Base-by-base conservation (phyloP, 169 alveolate genomes). In the Plasmodium berghei region DNA sequence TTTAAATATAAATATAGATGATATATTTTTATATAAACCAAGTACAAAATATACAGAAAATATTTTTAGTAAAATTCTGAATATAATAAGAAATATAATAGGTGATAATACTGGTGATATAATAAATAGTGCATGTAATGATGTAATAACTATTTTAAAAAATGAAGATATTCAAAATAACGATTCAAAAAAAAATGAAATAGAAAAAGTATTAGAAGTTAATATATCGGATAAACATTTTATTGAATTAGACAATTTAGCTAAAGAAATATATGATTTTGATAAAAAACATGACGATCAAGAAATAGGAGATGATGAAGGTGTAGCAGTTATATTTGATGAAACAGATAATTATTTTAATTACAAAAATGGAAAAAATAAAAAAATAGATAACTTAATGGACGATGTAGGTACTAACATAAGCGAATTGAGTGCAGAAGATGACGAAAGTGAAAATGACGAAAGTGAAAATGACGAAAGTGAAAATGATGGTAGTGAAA, bases 51-150 rank as follows among this genome's bases (percentile, higher is more conserved):
- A 95, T 64, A 97, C 99, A 14, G 92, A 97, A 87, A 89, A 83
- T 67, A 95, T 95, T 61, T 98, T 97, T 92, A 98, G 97, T 52
- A 96, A 96, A 92, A 83, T 98, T 73, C 93, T 98, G 61, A 91
- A 94, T 20, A 73, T 90, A 8, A 94, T 98, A 14, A 95, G 97
- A 91, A 92, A 92, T 89, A 87, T 95, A 56, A 89, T 98, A 66
- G 98, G 98, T 20, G 99, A 98, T 67, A 97, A 96, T 92, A 96
- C 98, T 0, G 93, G 94, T 24, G 98, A 97, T 46, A 97, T 96
- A 34, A 90, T 98, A 34, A 95, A 93, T 69, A 98, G 97, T 70
- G 99, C 98, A 4, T 97, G 97, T 55, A 98, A 97, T 74, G 99
- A 98, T 66, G 94, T 98, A 14, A 88, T 98, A 45, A 93, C 96